phyloP scores from a whole-genome alignment of 768 basidiomycete species.

The Collybia sordida region DNA sequence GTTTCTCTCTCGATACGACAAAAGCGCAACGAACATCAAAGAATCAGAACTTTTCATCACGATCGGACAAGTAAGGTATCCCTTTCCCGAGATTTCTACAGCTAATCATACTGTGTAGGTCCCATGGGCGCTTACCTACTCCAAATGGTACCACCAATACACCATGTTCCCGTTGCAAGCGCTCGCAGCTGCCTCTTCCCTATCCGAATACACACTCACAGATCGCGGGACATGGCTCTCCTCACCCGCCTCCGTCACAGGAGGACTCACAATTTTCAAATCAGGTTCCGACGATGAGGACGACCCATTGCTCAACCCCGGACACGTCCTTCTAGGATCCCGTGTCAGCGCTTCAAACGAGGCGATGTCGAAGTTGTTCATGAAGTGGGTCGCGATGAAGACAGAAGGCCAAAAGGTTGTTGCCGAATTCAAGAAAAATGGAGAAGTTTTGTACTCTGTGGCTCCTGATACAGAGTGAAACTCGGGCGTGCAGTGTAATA shows the following conservation, averaged over 20 bases:
- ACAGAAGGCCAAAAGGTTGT: constrained; percentile 47
- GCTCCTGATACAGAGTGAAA: constrained; percentile 16
- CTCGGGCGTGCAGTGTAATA: no score
- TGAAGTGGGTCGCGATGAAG: constrained; percentile 39
- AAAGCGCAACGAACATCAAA: constrained; percentile 60
- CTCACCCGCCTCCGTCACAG: constrained; percentile 29
- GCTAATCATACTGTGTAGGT: constrained; percentile 30
- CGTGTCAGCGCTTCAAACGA: constrained; percentile 20
- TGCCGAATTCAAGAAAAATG: constrained; percentile 33
- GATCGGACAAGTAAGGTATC: constrained; percentile 43
- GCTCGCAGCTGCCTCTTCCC: constrained; percentile 41
- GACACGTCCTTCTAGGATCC: constrained; percentile 38
- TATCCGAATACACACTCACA: constrained; percentile 54
- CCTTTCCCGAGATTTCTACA: not conserved
- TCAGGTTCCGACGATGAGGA: constrained; percentile 36
- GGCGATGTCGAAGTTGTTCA: constrained; percentile 35
- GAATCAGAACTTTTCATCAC: constrained; percentile 47
- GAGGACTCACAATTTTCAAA: constrained; percentile 36
- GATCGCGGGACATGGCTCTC: constrained; percentile 53
- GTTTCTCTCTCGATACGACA: constrained; percentile 52
- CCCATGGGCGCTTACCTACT: constrained; percentile 52
- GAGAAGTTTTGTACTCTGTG: constrained; percentile 26
- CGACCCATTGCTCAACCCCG: constrained; percentile 50
- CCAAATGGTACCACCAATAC: constrained; percentile 62
- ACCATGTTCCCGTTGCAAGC: constrained; percentile 51